A percentile compares a stretch with the other conserved stretches of the same genome.
These are phyloP conservation scores for Globisporangium sylvaticum DNA, from an alignment of 352 stramenopile genomes.

Conservation along the genomic window DNA sequence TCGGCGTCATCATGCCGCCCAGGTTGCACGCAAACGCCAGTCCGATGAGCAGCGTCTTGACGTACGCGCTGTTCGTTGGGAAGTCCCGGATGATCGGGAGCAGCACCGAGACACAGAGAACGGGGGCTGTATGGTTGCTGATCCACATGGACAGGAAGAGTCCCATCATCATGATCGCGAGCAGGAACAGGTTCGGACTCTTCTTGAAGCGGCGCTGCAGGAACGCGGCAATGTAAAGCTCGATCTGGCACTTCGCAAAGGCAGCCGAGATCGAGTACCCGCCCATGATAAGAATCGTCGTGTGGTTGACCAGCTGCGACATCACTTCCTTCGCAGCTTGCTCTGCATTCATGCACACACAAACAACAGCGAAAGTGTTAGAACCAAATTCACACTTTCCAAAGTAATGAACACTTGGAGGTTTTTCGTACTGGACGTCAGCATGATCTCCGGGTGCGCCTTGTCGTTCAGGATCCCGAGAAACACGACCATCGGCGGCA, in stretches of 20 bases:
- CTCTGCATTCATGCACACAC: slow-evolving; percentile 26
- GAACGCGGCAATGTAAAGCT: slow-evolving; percentile 88
- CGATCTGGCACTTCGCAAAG: slow-evolving; percentile 90
- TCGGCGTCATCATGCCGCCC: slow-evolving; percentile 92
- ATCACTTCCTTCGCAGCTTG: slow-evolving; percentile 87
- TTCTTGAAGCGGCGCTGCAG: slow-evolving; percentile 89
- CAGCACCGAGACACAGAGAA: slow-evolving; percentile 88
- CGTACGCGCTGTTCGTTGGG: slow-evolving; percentile 76
- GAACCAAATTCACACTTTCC: not conserved
- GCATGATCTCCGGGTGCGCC: slow-evolving; percentile 54
- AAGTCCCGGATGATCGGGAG: slow-evolving; percentile 89
- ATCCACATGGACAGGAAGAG: slow-evolving; percentile 93
- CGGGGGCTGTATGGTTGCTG: slow-evolving; percentile 90
- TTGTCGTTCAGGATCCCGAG: slow-evolving; percentile 87
- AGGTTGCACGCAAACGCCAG: slow-evolving; percentile 93
- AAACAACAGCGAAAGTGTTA: slow-evolving; percentile 2
- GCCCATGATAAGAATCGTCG: slow-evolving; percentile 91
- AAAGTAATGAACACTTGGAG: not conserved
- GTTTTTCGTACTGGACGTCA: slow-evolving; percentile 72
- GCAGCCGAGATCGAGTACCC: slow-evolving; percentile 88
- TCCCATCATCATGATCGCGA: slow-evolving; percentile 93
- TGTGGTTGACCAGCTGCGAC: slow-evolving; percentile 89
- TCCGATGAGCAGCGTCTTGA: slow-evolving; percentile 90
- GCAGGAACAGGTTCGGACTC: slow-evolving; percentile 84
- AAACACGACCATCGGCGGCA: slow-evolving; percentile 87